Evolutionary conservation across 2,329 filamentous ascomycete genomes (phyloP), one percentile per base, ranked within the genome.

Genomic region (Hymenoscyphus salicellus): DNA sequence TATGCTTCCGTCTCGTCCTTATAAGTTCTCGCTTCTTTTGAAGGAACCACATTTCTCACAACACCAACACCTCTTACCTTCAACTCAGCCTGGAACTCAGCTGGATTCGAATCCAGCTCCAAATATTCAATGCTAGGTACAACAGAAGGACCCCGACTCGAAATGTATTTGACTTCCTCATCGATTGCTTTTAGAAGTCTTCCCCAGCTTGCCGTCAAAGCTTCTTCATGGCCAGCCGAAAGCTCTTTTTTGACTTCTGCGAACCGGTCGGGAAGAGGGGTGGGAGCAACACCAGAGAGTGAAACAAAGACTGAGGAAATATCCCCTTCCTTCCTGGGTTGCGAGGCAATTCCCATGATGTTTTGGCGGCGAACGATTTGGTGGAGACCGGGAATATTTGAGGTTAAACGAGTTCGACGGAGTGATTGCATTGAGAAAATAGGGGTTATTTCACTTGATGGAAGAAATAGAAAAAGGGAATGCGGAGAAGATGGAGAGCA

Each of bases 1-100:
- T 93, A 93, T 7, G 85, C 83, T 67, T 87, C 83, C 5, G 89
- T 78, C 65, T 88, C 82, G 8, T 79, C 79, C 76, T 93, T 93
- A 71, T 86, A 90, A 1, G 78, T 80, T 58, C 89, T 77, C 0
- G 89, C 89, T 73, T 89, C 84, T 1, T 78, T 75, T 69, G 86
- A 83, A 0, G 87, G 83, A 16, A 93, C 76, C 3, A 92, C 89
- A 14, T 86, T 86, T 55, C 84, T 81, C 26, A 93, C 80, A 1
- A 93, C 85, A 0, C 70, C 72, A n/a, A 68, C 71, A 2, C 72
- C 72, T 30, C 71, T 64, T 38, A 70, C 72, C 52, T 65, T 69
- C 5, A 70, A 43, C 20, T 70, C 66, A 11, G 43, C 49, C 17
- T 66, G 49, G 55, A 72, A 71, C 5, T 63, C 60, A 7, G 49